Evolutionary conservation across 169 alveolate species (phyloP).

Genomic region (Cystoisospora suis): DNA sequence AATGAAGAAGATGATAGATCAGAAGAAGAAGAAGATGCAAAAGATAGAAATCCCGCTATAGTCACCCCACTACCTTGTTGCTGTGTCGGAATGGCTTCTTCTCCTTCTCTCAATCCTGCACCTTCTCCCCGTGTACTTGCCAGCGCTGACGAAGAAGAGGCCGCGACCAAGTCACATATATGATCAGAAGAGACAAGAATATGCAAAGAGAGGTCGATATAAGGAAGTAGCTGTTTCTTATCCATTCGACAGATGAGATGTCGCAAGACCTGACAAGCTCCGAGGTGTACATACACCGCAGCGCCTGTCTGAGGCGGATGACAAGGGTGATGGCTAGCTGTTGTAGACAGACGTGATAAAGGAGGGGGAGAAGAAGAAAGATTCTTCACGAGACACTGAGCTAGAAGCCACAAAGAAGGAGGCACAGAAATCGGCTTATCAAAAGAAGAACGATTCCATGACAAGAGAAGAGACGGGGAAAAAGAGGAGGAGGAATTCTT

Average conservation of each 20-base stretch:
- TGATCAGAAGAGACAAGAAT: neutral
- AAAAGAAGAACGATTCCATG: too few species aligned
- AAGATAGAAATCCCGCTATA: neutral
- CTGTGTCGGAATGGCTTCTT: neutral
- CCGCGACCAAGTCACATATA: neutral
- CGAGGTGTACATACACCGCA: constrained; percentile 36
- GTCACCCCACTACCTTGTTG: neutral
- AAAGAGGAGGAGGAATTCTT: too few species aligned
- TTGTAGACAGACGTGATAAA: neutral
- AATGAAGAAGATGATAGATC: too few species aligned
- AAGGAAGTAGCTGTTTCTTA: neutral
- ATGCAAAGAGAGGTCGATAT: neutral
- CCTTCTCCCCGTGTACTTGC: neutral
- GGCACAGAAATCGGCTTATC: neutral
- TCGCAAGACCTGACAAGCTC: neutral
- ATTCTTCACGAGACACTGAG: neutral
- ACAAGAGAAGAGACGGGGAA: too few species aligned
- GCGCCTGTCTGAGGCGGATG: neutral
- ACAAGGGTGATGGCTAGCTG: neutral
- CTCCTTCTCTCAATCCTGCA: neutral
- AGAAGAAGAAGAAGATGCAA: too few species aligned
- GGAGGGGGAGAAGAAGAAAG: neutral
- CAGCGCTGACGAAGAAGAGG: neutral
- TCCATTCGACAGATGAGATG: constrained; percentile 4
- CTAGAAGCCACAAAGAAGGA: constrained; percentile 11